Evolutionary conservation across 2,329 filamentous ascomycete species (phyloP), one percentile per base, ranked within the genome.

Genomic region (Mollisiaceae sp.): DNA sequence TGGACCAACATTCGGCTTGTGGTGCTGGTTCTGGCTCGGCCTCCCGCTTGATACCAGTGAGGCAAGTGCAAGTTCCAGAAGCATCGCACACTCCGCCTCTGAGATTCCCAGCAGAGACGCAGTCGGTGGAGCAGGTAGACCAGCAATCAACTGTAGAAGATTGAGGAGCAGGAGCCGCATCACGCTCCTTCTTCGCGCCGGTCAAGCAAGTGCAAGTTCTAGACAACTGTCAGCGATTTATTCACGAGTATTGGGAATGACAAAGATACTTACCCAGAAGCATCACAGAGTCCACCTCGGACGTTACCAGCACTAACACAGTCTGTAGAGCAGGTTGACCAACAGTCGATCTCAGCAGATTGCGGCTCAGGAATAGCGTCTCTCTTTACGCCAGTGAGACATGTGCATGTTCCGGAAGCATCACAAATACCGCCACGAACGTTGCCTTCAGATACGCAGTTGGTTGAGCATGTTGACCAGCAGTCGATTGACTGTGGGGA

Each of bases 51-150:
- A 8, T 11, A 9, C 47, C 59, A 4, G 59, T 55, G 4, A 61
- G 47, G 36, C 59, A 61, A 22, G 59, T 55, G 36, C 47, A 61
- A 35, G 59, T 61, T 55, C 59, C 52, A 27, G 27, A 8, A 57
- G 11, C 27, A 5, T 57, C 32, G 20, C 50, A 54, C 11, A 54
- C 11, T 14, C 50, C 50, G 14, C 50, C 50, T 54, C 50, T 27
- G 27, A 54, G 50, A 20, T 4, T 4, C 8, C 50, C 50, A 8
- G 20, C 12, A 8, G 4, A 12, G 6, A 54, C 50, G 20, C 50
- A n/a, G n/a, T n/a, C n/a, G n/a, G n/a, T n/a, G n/a, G n/a, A n/a
- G n/a, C n/a, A n/a, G n/a, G n/a, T 32, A 32, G 27, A 32, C 27
- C 27, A 32, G 27, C 27, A 3, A 6, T 32, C 27, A 32, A 32